Base-by-base conservation (phyloP, 805 yeast genomes). In the Cephaloascus fragrans region DNA sequence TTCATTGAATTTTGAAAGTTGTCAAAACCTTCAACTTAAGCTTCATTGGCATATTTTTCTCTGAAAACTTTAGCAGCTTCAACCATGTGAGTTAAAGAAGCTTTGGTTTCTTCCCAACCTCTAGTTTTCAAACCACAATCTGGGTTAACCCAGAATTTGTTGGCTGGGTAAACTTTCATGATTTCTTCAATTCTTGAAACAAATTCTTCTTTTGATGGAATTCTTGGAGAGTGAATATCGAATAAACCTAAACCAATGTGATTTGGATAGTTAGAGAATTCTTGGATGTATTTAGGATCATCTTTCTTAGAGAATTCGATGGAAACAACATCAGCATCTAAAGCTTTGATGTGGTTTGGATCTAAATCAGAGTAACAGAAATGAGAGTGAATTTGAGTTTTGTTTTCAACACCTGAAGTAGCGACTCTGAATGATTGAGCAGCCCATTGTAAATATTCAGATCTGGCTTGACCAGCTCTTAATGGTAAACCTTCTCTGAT, bases 81-180 rank as follows among this genome's bases (percentile, higher is more conserved):
- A 65, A 93, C 97, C 98, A 93, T 93, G 75, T 93, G 85, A 68
- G 95, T 85, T 71, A 93, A 82, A 59, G 95, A 87, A 62, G 81
- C 88, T 64, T 73, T 87, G 57, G 90, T 86, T 80, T 93, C 98
- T 56, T 84, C 87, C 98, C 98, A 93, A 57, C 95, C 96, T 83
- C 98, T 89, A 68, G 98, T 93, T 85, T 93, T 93, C 70, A 93
- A 81, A 80, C 98, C 98, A 81, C 98, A 93, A 77, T 93, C 98
- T 62, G 98, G 98, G 94, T 93, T 93, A 64, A 93, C 95, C 98
- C 98, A 93, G 80, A 93, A 85, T 71, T 89, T 90, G 69, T 85
- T 86, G 63, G 93, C 94, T 66, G 97, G 97, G 78, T 90, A 90
- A 45, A 85, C 93, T 76, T 88, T 87, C 71, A 93, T 75, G 74